Evolutionary conservation across 2,329 filamentous ascomycete genomes (phyloP).

Genomic region (Drechslerella coelobrocha): DNA sequence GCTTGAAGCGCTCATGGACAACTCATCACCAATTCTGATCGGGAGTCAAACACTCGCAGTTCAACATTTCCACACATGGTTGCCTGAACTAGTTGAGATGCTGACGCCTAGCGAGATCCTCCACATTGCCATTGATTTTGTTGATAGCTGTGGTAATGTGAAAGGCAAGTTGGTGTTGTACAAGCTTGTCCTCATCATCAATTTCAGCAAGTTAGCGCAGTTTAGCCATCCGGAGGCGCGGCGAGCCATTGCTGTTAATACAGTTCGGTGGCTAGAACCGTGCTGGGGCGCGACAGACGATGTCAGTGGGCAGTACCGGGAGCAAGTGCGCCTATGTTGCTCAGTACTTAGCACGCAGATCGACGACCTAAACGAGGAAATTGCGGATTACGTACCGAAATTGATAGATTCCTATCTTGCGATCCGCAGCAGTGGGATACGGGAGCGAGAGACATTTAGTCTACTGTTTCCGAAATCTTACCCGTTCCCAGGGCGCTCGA

Average conservation of each 20-base stretch:
- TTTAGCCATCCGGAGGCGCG: conserved; percentile 81
- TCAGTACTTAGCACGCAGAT: conserved; percentile 88
- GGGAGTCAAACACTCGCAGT: conserved; percentile 94
- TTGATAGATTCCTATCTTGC: conserved; percentile 87
- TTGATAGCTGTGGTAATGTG: conserved; percentile 85
- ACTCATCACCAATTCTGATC: conserved; percentile 80
- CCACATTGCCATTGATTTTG: conserved; percentile 88
- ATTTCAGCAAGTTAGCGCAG: conserved; percentile 81
- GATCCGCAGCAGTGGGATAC: conserved; percentile 71
- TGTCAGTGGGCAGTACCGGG: conserved; percentile 84
- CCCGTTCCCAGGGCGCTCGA: conserved; percentile 79
- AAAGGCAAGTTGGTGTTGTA: conserved; percentile 91
- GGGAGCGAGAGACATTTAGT: conserved; percentile 69
- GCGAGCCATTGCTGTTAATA: conserved; percentile 77
- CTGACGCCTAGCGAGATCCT: conserved; percentile 84
- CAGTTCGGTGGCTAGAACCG: conserved; percentile 86
- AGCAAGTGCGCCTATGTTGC: conserved; percentile 91
- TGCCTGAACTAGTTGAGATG: conserved; percentile 83
- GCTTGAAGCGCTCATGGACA: conserved; percentile 87
- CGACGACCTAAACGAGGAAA: conserved; percentile 76
- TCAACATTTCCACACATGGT: conserved; percentile 95
- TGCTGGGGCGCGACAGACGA: conserved; percentile 83
- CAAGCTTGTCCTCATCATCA: conserved; percentile 89
- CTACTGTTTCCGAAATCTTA: conserved; percentile 89
- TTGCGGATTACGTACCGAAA: conserved; percentile 87